Evolutionary conservation across 164 flowering plant species (phyloP).

Genomic region (Euptelea pleiosperma): DNA sequence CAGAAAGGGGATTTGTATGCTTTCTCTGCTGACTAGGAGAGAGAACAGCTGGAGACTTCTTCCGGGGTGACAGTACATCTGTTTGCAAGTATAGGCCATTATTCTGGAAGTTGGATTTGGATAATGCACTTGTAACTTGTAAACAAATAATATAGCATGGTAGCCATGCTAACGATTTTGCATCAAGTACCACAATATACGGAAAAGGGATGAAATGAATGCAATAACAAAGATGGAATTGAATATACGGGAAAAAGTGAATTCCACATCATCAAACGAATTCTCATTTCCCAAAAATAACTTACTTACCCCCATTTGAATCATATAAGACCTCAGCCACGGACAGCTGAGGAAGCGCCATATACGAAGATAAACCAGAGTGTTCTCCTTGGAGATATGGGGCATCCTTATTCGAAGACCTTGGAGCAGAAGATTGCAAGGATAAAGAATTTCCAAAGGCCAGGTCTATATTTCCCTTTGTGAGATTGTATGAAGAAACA

Average conservation of each 20-base stretch:
- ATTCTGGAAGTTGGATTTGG: slow-evolving; percentile 12
- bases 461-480: slow-evolving; percentile 53
- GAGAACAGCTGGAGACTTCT: slow-evolving; percentile 31
- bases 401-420: slow-evolving; percentile 50
- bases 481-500: slow-evolving; percentile 79
- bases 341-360: slow-evolving; percentile 53
- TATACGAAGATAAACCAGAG: slow-evolving; percentile 51
- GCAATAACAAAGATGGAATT: neutral
- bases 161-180: neutral
- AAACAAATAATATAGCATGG: neutral
- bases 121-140: slow-evolving; percentile 3
- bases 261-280: neutral
- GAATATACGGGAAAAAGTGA: neutral
- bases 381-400: slow-evolving; percentile 52
- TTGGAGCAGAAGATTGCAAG: slow-evolving; percentile 54
- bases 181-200: neutral
- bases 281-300: slow-evolving; percentile 2
- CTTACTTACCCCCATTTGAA: slow-evolving; percentile 50
- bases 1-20: slow-evolving; percentile 27
- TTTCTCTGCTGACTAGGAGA: slow-evolving; percentile 51
- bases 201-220: neutral
- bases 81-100: slow-evolving; percentile 22
- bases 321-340: slow-evolving; percentile 69
- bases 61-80: slow-evolving; percentile 39
- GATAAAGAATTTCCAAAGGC: slow-evolving; percentile 80